Conservation (phyloP, 768 basidiomycete species). For the Royoungia palumana region DNA sequence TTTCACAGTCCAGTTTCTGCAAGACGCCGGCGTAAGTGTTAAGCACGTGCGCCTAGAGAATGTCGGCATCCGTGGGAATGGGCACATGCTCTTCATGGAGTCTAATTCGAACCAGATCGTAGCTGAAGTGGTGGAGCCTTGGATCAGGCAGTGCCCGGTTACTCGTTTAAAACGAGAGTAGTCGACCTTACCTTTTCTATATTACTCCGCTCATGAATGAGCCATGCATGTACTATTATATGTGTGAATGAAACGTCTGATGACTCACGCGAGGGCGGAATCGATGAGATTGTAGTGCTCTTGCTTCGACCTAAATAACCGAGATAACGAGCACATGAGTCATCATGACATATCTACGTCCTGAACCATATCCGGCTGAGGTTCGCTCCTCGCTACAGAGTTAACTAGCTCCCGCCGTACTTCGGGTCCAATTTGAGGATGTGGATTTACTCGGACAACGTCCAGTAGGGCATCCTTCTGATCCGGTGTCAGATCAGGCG, state of each 20-base stretch:
- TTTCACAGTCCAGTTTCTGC: conserved; percentile 42
- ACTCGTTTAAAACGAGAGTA: neutral
- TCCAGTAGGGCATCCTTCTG: conserved; percentile 98
- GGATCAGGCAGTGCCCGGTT: conserved; percentile 31
- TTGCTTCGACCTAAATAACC: neutral
- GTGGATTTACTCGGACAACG: conserved; percentile 80
- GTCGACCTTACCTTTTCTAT: no score
- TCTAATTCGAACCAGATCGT: conserved; percentile 45
- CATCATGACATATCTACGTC: conserved; percentile 61
- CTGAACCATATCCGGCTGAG: conserved; percentile 58
- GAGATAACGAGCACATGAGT: neutral
- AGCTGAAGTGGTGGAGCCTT: conserved; percentile 37
- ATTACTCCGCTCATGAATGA: no score
- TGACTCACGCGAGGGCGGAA: neutral
- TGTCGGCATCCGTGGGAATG: conserved; percentile 49
- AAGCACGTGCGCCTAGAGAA: conserved; percentile 39
- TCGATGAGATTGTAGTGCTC: neutral
- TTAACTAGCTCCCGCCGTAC: conserved; percentile 87
- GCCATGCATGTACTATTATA: no score
- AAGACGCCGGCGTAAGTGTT: conserved; percentile 43
- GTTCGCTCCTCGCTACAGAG: conserved; percentile 82
- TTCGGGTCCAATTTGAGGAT: conserved; percentile 85
- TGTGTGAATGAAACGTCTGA: no score
- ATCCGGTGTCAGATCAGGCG: conserved; percentile 90
- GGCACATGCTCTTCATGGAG: conserved; percentile 58